These are phyloP conservation scores for Schwanniomyces sp. DNA, from an alignment of 805 yeast genomes.

Conservation along the genomic window DNA sequence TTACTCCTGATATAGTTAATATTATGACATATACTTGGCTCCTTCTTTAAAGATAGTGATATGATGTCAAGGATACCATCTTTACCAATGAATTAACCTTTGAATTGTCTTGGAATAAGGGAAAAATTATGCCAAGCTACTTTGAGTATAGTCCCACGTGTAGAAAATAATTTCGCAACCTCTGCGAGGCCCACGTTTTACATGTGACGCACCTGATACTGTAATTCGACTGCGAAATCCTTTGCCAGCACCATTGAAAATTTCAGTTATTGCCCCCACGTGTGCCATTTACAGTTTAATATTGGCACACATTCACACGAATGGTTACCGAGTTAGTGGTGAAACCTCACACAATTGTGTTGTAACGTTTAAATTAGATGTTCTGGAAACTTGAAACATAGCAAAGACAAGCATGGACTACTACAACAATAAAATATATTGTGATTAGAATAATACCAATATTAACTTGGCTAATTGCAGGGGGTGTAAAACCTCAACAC, in stretches of 20 bases:
- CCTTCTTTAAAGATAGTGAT: not conserved
- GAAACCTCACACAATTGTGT: too few relatives aligned
- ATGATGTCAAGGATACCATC: not conserved
- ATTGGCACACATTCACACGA: not conserved
- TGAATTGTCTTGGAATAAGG: not conserved
- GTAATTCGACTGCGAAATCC: not conserved
- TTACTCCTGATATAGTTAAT: not conserved
- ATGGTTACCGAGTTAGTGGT: not conserved
- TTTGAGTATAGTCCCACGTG: not conserved
- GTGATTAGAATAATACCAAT: too few relatives aligned
- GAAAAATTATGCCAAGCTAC: not conserved
- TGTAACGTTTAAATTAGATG: too few relatives aligned
- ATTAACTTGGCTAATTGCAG: too few relatives aligned
- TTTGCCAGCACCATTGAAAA: not conserved
- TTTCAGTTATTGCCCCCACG: not conserved
- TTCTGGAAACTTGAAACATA: too few relatives aligned
- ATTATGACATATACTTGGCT: not conserved
- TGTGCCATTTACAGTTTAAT: not conserved
- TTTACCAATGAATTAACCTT: not conserved
- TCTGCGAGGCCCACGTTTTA: not conserved
- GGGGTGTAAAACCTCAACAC: too few relatives aligned
- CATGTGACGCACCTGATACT: not conserved
- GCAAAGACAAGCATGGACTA: too few relatives aligned
- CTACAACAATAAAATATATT: too few relatives aligned
- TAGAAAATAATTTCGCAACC: not conserved